phyloP scores from a whole-genome alignment of 2,329 filamentous ascomycete genomes.

The Colletotrichum gloeosporioides region DNA sequence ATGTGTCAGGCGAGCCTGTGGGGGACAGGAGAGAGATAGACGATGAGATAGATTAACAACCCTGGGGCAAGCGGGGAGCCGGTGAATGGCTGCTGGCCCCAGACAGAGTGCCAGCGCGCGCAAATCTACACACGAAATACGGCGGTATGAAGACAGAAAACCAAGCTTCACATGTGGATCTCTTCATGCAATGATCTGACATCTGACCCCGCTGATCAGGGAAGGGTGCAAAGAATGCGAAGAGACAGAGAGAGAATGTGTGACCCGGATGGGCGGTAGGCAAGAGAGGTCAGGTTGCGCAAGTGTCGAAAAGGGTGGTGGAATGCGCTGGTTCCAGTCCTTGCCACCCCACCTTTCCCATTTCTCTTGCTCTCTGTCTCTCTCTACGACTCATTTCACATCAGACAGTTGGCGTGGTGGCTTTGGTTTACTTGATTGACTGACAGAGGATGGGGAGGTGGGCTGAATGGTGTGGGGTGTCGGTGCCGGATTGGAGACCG shows the following conservation, averaged over 20 bases:
- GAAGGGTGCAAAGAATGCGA: neutral
- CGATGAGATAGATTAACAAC: neutral
- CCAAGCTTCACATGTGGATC: conserved; percentile 14
- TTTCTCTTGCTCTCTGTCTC: neutral
- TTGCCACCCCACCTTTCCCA: neutral
- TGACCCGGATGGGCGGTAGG: neutral
- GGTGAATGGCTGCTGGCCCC: neutral
- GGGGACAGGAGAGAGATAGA: neutral
- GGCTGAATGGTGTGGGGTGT: neutral
- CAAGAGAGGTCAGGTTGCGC: neutral
- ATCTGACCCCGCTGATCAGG: conserved; percentile 9
- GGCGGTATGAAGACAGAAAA: neutral
- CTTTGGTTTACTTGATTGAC: neutral
- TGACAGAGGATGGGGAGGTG: neutral
- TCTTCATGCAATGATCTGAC: conserved; percentile 19
- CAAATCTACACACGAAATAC: neutral
- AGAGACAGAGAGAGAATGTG: neutral
- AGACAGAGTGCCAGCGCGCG: neutral
- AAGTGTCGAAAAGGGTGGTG: neutral
- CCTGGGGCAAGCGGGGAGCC: neutral
- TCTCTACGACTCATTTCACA: neutral
- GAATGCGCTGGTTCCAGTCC: conserved; percentile 3
- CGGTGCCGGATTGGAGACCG: neutral
- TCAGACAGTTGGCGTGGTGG: neutral
- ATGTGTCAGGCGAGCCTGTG: neutral